Evolutionary conservation across 495 filamentous ascomycete genomes (phyloP).

Genomic region (Chaetomium cochliodes): DNA sequence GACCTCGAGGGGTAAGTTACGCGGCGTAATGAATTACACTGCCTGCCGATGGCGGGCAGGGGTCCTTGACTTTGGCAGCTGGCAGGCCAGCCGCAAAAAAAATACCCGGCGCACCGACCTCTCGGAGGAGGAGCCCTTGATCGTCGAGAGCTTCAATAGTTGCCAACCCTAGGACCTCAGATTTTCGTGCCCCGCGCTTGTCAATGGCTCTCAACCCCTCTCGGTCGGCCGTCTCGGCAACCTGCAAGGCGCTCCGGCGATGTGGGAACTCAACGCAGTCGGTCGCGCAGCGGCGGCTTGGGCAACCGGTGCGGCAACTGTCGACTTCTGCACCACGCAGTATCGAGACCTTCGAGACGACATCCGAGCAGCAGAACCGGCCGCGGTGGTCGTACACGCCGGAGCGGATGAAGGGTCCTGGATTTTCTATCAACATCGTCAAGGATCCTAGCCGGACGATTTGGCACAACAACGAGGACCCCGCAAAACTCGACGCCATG

Average conservation of each 20-base stretch:
- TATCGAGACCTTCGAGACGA: slow-evolving; percentile 4
- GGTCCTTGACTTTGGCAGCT: neutral
- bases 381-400: slow-evolving; percentile 87
- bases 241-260: slow-evolving; percentile 27
- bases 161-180: neutral
- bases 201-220: slow-evolving; percentile 37
- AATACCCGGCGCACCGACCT: neutral
- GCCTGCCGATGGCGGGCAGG: neutral
- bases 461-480: slow-evolving; percentile 73
- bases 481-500: slow-evolving; percentile 66
- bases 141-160: neutral
- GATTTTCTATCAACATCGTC: slow-evolving; percentile 54
- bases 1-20: neutral
- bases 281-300: slow-evolving; percentile 16
- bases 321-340: slow-evolving; percentile 23
- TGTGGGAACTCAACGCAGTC: slow-evolving; percentile 22
- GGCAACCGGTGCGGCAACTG: slow-evolving; percentile 23
- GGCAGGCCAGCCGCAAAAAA: slow-evolving; percentile 8
- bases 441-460: slow-evolving; percentile 46
- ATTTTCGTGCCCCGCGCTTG: neutral
- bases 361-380: slow-evolving; percentile 18
- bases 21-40: neutral
- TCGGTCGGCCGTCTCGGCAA: slow-evolving; percentile 30
- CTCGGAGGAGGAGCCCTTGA: neutral
- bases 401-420: slow-evolving; percentile 69